Conservation (phyloP, 345 rosid species). For the Eucalyptus brandiana region DNA sequence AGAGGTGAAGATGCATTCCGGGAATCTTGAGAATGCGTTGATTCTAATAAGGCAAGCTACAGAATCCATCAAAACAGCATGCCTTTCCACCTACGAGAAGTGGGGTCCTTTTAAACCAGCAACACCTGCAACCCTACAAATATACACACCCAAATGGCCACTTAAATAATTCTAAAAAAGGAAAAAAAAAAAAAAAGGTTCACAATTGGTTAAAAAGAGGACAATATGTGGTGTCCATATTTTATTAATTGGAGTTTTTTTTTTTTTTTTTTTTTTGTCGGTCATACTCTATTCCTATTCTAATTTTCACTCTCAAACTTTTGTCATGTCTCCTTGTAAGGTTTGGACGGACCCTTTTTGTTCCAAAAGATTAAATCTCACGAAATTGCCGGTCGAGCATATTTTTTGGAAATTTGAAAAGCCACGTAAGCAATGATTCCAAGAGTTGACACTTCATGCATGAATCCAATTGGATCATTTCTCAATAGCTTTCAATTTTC, state of each 20-base stretch:
- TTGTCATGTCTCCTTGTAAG: accelerated
- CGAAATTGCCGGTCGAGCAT: too few relatives aligned
- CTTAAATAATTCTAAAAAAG: neutral
- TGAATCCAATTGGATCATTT: too few relatives aligned
- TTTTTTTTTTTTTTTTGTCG: too few relatives aligned
- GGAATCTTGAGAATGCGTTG: neutral
- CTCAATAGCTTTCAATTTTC: too few relatives aligned
- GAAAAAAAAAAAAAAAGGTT: neutral
- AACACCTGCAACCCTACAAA: neutral
- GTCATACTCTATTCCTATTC: too few relatives aligned
- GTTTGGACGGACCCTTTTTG: neutral
- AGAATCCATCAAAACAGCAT: neutral
- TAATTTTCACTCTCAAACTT: too few relatives aligned
- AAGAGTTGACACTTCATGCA: too few relatives aligned
- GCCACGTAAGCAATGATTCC: too few relatives aligned
- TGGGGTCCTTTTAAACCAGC: neutral
- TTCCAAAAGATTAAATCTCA: neutral
- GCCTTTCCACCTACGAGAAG: neutral
- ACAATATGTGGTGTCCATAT: neutral
- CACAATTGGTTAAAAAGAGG: neutral
- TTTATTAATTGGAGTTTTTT: neutral
- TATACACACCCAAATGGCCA: neutral
- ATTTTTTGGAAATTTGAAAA: too few relatives aligned
- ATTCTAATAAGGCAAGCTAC: neutral
- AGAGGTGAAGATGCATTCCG: too few relatives aligned